Evolutionary conservation across 495 filamentous ascomycete genomes (phyloP).

Genomic region (Choiromyces venosus): DNA sequence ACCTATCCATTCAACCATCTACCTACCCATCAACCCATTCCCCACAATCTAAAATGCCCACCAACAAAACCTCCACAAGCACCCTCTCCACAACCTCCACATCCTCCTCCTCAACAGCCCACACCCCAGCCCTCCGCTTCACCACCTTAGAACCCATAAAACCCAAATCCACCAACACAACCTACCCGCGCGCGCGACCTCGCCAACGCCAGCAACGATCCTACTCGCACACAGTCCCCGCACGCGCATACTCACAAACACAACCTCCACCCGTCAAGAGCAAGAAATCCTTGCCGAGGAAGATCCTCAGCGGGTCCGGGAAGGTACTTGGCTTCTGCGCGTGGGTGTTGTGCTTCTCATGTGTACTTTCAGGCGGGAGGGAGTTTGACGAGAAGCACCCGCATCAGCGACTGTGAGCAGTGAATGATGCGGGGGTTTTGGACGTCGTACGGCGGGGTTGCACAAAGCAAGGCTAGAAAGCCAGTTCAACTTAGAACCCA

Average conservation of each 20-base stretch:
- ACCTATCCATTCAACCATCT: not conserved
- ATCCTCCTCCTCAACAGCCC: not conserved
- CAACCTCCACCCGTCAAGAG: constrained; percentile 10
- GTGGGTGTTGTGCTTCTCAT: constrained; percentile 33
- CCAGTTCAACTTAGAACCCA: too few relatives aligned
- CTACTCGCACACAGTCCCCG: not conserved
- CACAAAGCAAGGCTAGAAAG: too few relatives aligned
- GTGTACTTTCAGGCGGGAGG: constrained; percentile 22
- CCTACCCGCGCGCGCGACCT: not conserved
- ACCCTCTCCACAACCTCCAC: not conserved
- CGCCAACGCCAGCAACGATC: not conserved
- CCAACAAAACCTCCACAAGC: not conserved
- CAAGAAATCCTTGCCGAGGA: constrained; percentile 30
- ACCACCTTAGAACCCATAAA: not conserved
- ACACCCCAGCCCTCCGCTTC: not conserved
- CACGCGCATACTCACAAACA: not conserved
- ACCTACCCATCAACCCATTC: not conserved
- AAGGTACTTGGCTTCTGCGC: constrained; percentile 28
- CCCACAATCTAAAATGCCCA: not conserved
- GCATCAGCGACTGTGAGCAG: not conserved
- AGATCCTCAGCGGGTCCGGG: constrained; percentile 23
- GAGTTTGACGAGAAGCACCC: not conserved
- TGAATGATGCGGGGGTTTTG: too few relatives aligned
- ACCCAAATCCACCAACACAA: not conserved
- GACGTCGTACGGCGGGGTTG: too few relatives aligned